These are phyloP conservation scores for Neonectria magnoliae DNA, from an alignment of 2,329 filamentous ascomycete genomes.

Conservation along the genomic window DNA sequence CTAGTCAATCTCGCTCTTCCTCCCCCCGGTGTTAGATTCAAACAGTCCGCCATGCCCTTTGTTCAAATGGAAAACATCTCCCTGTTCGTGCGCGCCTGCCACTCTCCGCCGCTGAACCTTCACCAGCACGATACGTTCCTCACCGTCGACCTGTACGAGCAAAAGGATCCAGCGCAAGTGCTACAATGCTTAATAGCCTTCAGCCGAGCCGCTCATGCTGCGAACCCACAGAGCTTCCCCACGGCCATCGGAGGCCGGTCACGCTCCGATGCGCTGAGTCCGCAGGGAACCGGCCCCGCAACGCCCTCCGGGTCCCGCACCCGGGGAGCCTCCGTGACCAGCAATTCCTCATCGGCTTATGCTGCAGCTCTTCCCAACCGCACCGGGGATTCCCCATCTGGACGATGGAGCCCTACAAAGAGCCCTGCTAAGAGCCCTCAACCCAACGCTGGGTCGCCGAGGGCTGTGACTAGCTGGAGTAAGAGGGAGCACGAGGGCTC, in stretches of 20 bases:
- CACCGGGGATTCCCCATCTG: conserved; percentile 64
- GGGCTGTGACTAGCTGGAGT: conserved; percentile 86
- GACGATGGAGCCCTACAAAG: conserved; percentile 71
- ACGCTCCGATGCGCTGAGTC: conserved; percentile 68
- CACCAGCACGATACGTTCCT: conserved; percentile 96
- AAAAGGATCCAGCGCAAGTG: conserved; percentile 95
- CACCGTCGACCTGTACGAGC: conserved; percentile 94
- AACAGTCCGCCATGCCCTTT: conserved; percentile 93
- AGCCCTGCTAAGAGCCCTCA: conserved; percentile 70
- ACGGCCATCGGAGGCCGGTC: conserved; percentile 78
- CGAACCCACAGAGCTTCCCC: conserved; percentile 79
- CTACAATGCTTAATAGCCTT: conserved; percentile 92
- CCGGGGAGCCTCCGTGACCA: conserved; percentile 65
- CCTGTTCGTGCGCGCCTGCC: conserved; percentile 90
- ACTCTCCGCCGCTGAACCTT: conserved; percentile 84
- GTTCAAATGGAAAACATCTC: conserved; percentile 99
- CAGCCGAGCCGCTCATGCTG: conserved; percentile 81
- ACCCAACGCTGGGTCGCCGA: conserved; percentile 63
- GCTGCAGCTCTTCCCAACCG: conserved; percentile 57
- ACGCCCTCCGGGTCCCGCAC: conserved; percentile 59
- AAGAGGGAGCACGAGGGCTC: conserved; percentile 81
- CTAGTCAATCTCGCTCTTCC: conserved; percentile 84
- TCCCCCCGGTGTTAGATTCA: conserved; percentile 85
- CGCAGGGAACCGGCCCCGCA: conserved; percentile 68
- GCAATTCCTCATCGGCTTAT: conserved; percentile 65